A percentile compares a stretch with the other conserved stretches of the same genome.
Evolutionary conservation across 2,329 filamentous ascomycete species (phyloP).

Genomic region (Arthrobotrys sinensis): DNA sequence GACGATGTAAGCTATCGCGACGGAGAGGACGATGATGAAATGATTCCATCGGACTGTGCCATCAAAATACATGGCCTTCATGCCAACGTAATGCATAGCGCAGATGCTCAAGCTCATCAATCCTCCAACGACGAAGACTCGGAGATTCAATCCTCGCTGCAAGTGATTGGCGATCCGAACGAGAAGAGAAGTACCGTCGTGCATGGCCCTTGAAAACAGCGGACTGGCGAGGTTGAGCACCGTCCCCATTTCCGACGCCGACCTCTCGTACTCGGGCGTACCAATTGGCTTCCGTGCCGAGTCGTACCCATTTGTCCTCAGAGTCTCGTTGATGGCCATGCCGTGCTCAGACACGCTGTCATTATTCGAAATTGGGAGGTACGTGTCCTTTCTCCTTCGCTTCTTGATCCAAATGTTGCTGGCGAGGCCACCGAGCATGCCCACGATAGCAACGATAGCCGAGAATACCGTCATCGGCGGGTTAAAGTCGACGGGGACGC

Average conservation of each 20-base stretch:
- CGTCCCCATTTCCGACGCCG: conserved; percentile 52
- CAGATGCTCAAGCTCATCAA: conserved; percentile 55
- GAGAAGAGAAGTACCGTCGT: conserved; percentile 26
- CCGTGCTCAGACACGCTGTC: conserved; percentile 44
- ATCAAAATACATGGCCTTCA: conserved; percentile 57
- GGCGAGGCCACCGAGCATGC: conserved; percentile 45
- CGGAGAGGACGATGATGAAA: conserved; percentile 44
- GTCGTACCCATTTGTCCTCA: conserved; percentile 10
- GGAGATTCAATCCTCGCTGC: conserved; percentile 23
- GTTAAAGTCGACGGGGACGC: conserved; percentile 54
- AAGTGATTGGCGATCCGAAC: conserved; percentile 31
- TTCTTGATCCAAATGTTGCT: conserved; percentile 61
- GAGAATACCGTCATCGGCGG: conserved; percentile 54
- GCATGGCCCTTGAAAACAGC: conserved; percentile 29
- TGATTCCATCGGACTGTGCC: conserved; percentile 43
- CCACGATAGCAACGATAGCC: conserved; percentile 43
- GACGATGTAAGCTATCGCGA: conserved; percentile 44
- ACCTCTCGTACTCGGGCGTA: conserved; percentile 57
- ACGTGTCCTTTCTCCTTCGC: conserved; percentile 45
- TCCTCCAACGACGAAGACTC: conserved; percentile 44
- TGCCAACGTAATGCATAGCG: conserved; percentile 58
- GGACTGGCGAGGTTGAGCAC: conserved; percentile 47
- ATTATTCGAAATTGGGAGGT: conserved; percentile 48
- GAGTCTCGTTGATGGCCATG: conserved; percentile 30
- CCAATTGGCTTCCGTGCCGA: conserved; percentile 31